phyloP scores from a whole-genome alignment of 2,329 filamentous ascomycete species.

The Calonectria pteridis region DNA sequence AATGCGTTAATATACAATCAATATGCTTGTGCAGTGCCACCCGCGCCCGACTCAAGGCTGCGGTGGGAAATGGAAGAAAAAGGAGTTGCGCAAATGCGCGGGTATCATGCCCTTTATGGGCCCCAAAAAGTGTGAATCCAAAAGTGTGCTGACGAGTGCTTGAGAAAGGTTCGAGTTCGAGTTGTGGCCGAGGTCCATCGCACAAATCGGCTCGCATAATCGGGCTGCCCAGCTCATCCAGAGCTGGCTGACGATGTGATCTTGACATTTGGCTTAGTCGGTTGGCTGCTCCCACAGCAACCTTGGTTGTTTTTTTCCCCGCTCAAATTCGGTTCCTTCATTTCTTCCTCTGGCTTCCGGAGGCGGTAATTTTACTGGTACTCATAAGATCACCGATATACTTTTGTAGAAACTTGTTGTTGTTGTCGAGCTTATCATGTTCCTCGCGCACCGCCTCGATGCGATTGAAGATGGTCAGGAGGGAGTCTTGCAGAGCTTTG shows the following conservation, averaged over 20 bases:
- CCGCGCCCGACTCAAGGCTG: constrained; percentile 22
- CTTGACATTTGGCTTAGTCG: background rate
- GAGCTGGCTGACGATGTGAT: background rate
- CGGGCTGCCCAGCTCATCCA: background rate
- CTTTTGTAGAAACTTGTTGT: constrained; percentile 97
- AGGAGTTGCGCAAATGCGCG: constrained; percentile 41
- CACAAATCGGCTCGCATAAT: background rate
- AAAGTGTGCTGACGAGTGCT: constrained; percentile 29
- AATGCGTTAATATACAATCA: constrained; percentile 46
- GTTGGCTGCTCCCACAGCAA: background rate
- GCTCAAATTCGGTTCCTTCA: constrained; percentile 47
- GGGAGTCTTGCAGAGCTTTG: constrained; percentile 87
- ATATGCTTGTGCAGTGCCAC: constrained; percentile 30
- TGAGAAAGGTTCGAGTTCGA: constrained; percentile 26
- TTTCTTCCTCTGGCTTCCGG: constrained; percentile 66
- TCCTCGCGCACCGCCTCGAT: constrained; percentile 95
- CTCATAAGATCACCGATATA: constrained; percentile 98
- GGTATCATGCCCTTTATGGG: constrained; percentile 48
- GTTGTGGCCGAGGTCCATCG: background rate
- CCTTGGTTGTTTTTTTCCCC: background rate
- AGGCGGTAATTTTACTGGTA: constrained; percentile 78
- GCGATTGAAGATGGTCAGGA: constrained; percentile 89
- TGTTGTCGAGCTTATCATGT: constrained; percentile 95
- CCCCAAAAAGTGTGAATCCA: constrained; percentile 39
- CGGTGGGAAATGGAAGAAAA: constrained; percentile 26